phyloP scores from a whole-genome alignment of 805 yeast species.

The Starmerella floricola region DNA sequence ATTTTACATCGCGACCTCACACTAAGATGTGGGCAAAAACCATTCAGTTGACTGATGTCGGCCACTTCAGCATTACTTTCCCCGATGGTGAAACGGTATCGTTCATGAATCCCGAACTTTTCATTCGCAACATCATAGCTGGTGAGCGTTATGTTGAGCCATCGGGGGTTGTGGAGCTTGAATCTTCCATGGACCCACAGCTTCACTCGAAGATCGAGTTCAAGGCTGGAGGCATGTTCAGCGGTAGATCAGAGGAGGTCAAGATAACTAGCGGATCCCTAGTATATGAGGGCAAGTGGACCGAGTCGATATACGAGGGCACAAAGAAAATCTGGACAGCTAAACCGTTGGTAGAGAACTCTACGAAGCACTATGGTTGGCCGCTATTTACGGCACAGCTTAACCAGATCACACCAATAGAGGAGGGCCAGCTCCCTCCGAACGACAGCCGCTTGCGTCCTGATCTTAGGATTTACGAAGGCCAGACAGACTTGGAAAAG shows the following conservation, averaged over 20 bases:
- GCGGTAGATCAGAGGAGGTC: conserved; percentile 66
- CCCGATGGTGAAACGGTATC: conserved; percentile 56
- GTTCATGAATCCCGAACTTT: conserved; percentile 74
- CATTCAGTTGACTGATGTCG: conserved; percentile 68
- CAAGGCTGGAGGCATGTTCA: conserved; percentile 73
- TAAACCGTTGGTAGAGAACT: conserved; percentile 49
- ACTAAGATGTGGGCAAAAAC: conserved; percentile 95
- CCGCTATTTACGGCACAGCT: conserved; percentile 69
- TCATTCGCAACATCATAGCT: conserved; percentile 76
- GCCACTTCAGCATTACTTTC: conserved; percentile 47
- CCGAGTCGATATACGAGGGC: conserved; percentile 32
- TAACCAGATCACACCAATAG: conserved; percentile 66
- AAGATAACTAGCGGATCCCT: conserved; percentile 25
- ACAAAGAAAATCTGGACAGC: conserved; percentile 51
- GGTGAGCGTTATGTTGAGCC: conserved; percentile 95
- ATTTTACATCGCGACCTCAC: conserved; percentile 35
- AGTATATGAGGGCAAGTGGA: conserved; percentile 63
- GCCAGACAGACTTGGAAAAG: conserved; percentile 45
- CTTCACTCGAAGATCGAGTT: conserved; percentile 58
- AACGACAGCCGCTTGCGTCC: conserved; percentile 88
- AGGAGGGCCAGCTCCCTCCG: conserved; percentile 53
- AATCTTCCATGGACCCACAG: conserved; percentile 46
- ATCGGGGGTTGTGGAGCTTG: conserved; percentile 49
- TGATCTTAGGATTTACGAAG: conserved; percentile 61
- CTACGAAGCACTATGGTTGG: conserved; percentile 66